These are phyloP conservation scores for Haplosporangium gracile DNA, from an alignment of 192 early-diverging fungal species.

Conservation along the genomic window DNA sequence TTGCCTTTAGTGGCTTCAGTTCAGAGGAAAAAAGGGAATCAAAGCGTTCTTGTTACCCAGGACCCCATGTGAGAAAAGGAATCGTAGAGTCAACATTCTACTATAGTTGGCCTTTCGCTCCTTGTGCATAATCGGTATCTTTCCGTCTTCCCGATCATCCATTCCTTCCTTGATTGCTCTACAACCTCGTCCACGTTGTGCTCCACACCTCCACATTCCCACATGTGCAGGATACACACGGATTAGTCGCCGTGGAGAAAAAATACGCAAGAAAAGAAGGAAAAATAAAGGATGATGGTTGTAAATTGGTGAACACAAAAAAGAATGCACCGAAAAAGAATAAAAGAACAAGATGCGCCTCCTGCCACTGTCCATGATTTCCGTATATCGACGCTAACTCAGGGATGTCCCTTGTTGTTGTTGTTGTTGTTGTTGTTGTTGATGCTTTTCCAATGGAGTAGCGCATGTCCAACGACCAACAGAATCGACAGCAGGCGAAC, in stretches of 20 bases:
- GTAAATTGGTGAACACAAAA: neutral
- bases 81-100: neutral
- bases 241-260: neutral
- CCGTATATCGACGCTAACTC: neutral
- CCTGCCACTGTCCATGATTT: neutral
- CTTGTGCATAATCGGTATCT: no score
- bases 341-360: neutral
- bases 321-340: neutral
- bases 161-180: neutral
- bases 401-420: neutral
- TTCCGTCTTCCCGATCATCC: neutral
- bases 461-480: neutral
- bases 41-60: neutral
- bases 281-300: neutral
- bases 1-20: neutral
- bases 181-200: neutral
- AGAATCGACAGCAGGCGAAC: neutral
- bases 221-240: neutral
- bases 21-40: no score
- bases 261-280: neutral
- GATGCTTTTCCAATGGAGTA: neutral
- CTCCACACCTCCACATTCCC: neutral
- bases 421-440: neutral
- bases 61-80: neutral
- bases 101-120: neutral